Percentiles rank a stretch among this genome's conserved stretches.
Evolutionary conservation across 345 rosid genomes (phyloP).

Genomic region (Aegle marmelos): DNA sequence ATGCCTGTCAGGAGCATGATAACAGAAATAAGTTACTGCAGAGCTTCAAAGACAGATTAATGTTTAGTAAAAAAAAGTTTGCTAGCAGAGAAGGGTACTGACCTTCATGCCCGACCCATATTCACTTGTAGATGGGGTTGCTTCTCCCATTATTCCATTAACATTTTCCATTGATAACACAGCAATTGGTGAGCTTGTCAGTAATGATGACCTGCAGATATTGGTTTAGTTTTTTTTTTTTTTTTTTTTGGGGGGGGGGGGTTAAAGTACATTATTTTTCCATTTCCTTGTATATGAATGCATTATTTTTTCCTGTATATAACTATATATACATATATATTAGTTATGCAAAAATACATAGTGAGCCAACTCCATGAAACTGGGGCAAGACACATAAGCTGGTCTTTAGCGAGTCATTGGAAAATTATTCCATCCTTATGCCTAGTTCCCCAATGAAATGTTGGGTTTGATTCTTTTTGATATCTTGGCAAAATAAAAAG

Average conservation of each 20-base stretch:
- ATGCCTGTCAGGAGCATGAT: background rate
- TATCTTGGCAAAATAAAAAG: background rate
- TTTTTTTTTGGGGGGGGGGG: background rate
- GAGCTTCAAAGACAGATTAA: background rate
- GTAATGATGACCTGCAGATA: constrained; percentile 61
- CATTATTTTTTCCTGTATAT: no score
- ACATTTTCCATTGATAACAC: constrained; percentile 75
- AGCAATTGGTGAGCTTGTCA: constrained; percentile 45
- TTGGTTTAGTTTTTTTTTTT: no score
- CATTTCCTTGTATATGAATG: no score
- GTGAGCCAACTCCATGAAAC: background rate
- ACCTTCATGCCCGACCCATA: constrained; percentile 80
- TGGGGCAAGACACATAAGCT: background rate
- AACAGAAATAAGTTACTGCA: background rate
- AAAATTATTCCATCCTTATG: background rate
- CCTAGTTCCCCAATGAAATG: background rate
- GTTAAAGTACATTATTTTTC: background rate
- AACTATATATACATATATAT: background rate
- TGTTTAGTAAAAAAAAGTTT: constrained; percentile 5
- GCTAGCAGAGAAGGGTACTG: constrained; percentile 16
- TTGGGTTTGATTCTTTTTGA: background rate
- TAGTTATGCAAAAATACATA: background rate
- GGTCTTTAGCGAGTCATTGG: background rate
- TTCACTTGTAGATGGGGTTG: constrained; percentile 61
- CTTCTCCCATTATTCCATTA: constrained; percentile 53